Evolutionary conservation across 2,329 filamentous ascomycete genomes (phyloP), one percentile per base, ranked within the genome.

Genomic region (Hymenoscyphus fraxineus): DNA sequence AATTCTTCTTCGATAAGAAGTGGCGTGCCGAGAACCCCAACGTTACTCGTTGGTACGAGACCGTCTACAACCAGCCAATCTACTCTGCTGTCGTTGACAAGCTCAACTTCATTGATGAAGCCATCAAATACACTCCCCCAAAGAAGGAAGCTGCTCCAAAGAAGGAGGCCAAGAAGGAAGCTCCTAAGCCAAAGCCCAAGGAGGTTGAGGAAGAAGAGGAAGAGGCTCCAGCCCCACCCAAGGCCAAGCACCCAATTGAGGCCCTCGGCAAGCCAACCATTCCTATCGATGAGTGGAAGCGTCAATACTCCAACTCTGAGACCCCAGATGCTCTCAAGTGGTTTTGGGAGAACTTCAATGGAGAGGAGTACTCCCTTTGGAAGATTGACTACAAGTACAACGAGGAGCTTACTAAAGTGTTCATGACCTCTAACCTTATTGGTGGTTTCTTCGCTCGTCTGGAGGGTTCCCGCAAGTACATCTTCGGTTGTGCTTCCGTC

Each of bases 351-450:
- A 92, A 96, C 80, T 87, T 88, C 81, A 94, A 95, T 77, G 89
- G 95, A 73, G 89, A 93, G 71, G 95, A 99, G 82, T 99, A 95
- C 87, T 96, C 93, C 64, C 82, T 99, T 79, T 99, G 93, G 92
- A 88, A 87, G 79, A 83, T 93, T 74, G 89, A 93, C 81, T 99
- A 97, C 89, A 97, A 97, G 89, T 99, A 99, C 87, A 96, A 97
- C 81, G 88, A 97, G 67, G 95, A 99, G 88, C 87, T 99, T 73
- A 97, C 92, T 77, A 83, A 95, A 80, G 91, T 90, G 77, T 99
- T 99, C 91, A 99, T 99, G 95, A 94, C 92, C 74, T 92, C 90
- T 86, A 99, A 99, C 88, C 84, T 98, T 80, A 94, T 99, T 78
- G 93, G 91, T 81, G 95, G 95, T 79, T 97, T 99, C 88, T 96